Conservation (phyloP, 2,329 filamentous ascomycete genomes). For the Claviceps quebecensis region DNA sequence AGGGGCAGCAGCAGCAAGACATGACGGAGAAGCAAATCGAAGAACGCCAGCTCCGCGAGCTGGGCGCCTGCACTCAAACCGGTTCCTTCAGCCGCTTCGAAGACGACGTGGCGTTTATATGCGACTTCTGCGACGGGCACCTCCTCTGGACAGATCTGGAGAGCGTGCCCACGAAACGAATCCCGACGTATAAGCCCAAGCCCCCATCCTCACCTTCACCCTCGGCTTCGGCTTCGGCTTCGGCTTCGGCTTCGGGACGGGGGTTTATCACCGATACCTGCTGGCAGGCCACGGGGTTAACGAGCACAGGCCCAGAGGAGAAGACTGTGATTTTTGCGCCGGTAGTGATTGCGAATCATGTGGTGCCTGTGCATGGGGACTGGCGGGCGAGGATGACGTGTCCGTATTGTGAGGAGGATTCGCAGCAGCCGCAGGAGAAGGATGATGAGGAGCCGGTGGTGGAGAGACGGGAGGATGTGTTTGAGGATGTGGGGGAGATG, state of each 20-base stretch:
- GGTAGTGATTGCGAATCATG: constrained; percentile 43
- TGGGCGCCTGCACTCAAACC: constrained; percentile 34
- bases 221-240: too few species aligned
- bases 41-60: constrained; percentile 30
- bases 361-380: constrained; percentile 33
- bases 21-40: constrained; percentile 21
- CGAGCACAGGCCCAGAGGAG: constrained; percentile 24
- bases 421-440: constrained; percentile 25
- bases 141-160: constrained; percentile 44
- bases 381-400: constrained; percentile 40
- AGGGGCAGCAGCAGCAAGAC: neutral
- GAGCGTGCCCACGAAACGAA: constrained; percentile 33
- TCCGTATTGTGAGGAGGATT: constrained; percentile 42
- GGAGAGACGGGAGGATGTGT: constrained; percentile 34
- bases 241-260: too few species aligned
- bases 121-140: constrained; percentile 48
- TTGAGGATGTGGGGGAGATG: constrained; percentile 33
- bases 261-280: constrained; percentile 18
- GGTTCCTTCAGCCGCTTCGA: constrained; percentile 45
- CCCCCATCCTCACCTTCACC: too few species aligned
- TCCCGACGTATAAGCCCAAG: constrained; percentile 14
- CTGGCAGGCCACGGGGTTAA: constrained; percentile 38
- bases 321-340: constrained; percentile 43
- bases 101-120: constrained; percentile 41
- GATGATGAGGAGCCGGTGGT: constrained; percentile 36